A percentile compares a stretch with the other conserved stretches of the same genome.
Evolutionary conservation across 176 grass and related monocot genomes (phyloP).

Genomic region (Carex scoparia): DNA sequence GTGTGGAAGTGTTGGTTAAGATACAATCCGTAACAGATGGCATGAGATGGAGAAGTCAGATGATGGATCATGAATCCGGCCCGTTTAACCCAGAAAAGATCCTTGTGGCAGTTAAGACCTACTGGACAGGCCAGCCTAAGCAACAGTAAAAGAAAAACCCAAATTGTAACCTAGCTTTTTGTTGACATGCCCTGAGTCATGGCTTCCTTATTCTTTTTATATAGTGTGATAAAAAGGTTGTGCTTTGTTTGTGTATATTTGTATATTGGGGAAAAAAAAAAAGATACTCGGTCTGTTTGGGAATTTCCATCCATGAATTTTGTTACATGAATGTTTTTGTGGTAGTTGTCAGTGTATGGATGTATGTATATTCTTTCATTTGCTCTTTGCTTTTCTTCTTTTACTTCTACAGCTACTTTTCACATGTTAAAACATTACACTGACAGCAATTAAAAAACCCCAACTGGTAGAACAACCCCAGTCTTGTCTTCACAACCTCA

Average conservation of each 20-base stretch:
- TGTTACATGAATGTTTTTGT: neutral
- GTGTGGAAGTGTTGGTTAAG: conserved; percentile 44
- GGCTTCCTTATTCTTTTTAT: conserved; percentile 7
- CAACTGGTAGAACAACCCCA: neutral
- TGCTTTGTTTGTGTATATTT: neutral
- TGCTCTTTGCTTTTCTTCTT: neutral
- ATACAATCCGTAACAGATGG: conserved; percentile 38
- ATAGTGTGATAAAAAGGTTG: neutral
- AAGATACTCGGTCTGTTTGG: neutral
- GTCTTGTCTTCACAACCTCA: no score
- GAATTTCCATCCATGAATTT: neutral
- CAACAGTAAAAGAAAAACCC: conserved; percentile 21
- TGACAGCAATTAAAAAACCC: neutral
- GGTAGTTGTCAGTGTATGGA: no score
- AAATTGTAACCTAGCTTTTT: neutral
- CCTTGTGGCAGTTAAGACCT: conserved; percentile 67
- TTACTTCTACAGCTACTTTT: neutral
- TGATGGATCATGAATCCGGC: conserved; percentile 75
- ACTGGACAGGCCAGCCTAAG: conserved; percentile 49
- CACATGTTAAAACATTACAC: neutral
- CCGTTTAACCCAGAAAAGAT: conserved; percentile 72
- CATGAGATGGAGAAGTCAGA: conserved; percentile 72
- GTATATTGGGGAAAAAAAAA: neutral
- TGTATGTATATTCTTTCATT: neutral
- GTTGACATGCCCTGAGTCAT: neutral